A percentile compares a stretch with the other conserved stretches of the same genome.
These are phyloP conservation scores for Alternaria ethzedia DNA, from an alignment of 2,329 filamentous ascomycete species.

Conservation along the genomic window DNA sequence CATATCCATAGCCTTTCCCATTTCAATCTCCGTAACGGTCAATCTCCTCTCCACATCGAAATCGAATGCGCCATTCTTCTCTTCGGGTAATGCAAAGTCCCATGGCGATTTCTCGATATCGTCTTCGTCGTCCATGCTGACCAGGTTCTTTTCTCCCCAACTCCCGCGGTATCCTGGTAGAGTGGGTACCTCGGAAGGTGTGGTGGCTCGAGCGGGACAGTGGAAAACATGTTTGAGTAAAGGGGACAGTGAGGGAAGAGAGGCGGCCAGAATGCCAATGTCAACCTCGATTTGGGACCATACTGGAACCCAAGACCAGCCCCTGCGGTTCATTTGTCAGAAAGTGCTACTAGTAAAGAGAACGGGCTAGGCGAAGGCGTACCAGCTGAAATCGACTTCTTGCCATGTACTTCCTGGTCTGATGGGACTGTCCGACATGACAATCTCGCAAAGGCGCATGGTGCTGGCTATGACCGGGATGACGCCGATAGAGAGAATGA, in stretches of 20 bases:
- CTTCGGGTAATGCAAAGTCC: not conserved
- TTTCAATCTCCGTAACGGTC: slow-evolving; percentile 3
- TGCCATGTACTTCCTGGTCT: slow-evolving; percentile 19
- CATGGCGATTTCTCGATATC: not conserved
- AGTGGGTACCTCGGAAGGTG: slow-evolving; percentile 20
- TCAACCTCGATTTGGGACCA: slow-evolving; percentile 44
- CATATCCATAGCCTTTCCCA: slow-evolving; percentile 3
- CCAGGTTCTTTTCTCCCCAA: slow-evolving; percentile 6
- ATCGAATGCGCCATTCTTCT: not conserved
- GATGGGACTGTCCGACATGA: slow-evolving; percentile 21
- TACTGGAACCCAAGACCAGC: slow-evolving; percentile 35
- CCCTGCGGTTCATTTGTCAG: slow-evolving; percentile 16
- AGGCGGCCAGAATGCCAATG: slow-evolving; percentile 35
- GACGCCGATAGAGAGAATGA: slow-evolving; percentile 37
- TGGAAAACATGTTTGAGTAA: slow-evolving; percentile 25
- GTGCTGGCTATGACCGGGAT: slow-evolving; percentile 36
- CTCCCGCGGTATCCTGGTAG: slow-evolving; percentile 23
- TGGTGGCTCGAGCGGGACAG: slow-evolving; percentile 2
- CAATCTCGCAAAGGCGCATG: slow-evolving; percentile 35
- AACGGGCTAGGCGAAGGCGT: not conserved
- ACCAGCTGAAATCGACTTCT: slow-evolving; percentile 33
- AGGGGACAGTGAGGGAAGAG: slow-evolving; percentile 34
- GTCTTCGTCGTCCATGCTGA: slow-evolving; percentile 1
- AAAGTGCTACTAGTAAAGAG: not conserved
- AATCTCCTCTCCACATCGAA: slow-evolving; percentile 8